Evolutionary conservation across 495 filamentous ascomycete genomes (phyloP), one percentile per base, ranked within the genome.

Genomic region (Aspergillus heteromorphus): DNA sequence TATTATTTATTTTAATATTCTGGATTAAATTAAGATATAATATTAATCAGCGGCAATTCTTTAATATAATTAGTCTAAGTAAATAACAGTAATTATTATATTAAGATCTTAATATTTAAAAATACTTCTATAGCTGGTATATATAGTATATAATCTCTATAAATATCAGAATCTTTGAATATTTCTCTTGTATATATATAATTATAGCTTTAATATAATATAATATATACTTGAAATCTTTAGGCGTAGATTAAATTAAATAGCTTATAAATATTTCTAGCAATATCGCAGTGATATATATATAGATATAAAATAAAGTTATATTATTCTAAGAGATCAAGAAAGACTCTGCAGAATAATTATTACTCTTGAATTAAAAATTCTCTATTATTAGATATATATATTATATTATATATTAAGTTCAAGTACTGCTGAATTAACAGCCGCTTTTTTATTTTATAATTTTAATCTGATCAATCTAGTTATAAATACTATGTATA

Each of bases 81-180:
- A 17, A 54, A 21, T 29, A 54, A 53, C 54, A 27, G 73, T 72
- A 45, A 75, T 72, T 60, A 73, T 66, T 49, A 70, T 75, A 20
- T 75, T 75, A 75, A 73, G 38, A n/a, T n/a, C n/a, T 43, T 14
- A 43, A 52, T 54, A 42, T 65, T 54, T 54, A 57, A 59, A 27
- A 47, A 43, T 29, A 41, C 49, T 18, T 47, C 52, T 30, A 45
- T 60, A 8, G 52, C 68, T 14, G 64, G 63, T 29, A 56, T 63
- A 10, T 64, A 67, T 34, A 61, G 56, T 10, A 65, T 71, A 31
- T 67, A 73, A n/a, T 60, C 64, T 45, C 54, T 64, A 10, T 74
- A 70, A 70, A 57, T 65, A 19, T 40, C 58, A 29, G 65, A 62
- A 18, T 58, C 59, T 3, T 45, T 74, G 19, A 70, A 67, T 1